Base-by-base conservation (phyloP, 345 rosid species). In the Viola odorata region DNA sequence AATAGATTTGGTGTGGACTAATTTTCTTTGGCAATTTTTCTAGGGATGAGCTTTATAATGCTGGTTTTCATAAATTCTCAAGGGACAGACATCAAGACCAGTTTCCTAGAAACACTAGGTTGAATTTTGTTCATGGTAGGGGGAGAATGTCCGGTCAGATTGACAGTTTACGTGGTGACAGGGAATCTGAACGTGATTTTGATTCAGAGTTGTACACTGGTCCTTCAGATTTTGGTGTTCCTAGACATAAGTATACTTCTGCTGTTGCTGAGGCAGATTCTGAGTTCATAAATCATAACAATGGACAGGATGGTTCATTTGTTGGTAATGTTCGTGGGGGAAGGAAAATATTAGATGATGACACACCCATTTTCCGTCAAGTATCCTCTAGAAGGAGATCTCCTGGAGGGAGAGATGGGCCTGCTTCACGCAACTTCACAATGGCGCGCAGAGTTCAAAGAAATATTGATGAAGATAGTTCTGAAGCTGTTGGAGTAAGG, bases 401-500 rank as follows among this genome's bases (percentile, higher is more conserved):
- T 23, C 81, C 82, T 50, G 75, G 78, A 53, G 75, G 75, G 48
- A 81, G 85, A 64, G 81, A 72, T 56, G 84, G 77, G 55, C 81
- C 64, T 69, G 58, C 69, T 12, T 58, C 71, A 52, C 76, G 76
- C 36, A 82, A 77, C 55, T 61, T 69, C 58, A 82, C 69, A 51
- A 81, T 69, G 74, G 77, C 69, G 53, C 82, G 71, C 16, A 80
- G 91, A 77, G 81, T 74, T 69, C 61, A 80, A 15, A 76, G 85
- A 73, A 82, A 77, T 65, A 69, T 75, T 59, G 78, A 64, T 44
- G 84, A 87, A 72, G 85, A 84, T 47, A 74, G 72, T 69, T 73
- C 87, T 76, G 84, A 80, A 63, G 72, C 75, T 63, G 72, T 58
- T 56, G 86, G 87, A 60, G 62, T 73, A 69, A 88, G 94, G 81